Evolutionary conservation across 2,329 filamentous ascomycete species (phyloP), one percentile per base, ranked within the genome.

Genomic region (Sporothrix globosa): DNA sequence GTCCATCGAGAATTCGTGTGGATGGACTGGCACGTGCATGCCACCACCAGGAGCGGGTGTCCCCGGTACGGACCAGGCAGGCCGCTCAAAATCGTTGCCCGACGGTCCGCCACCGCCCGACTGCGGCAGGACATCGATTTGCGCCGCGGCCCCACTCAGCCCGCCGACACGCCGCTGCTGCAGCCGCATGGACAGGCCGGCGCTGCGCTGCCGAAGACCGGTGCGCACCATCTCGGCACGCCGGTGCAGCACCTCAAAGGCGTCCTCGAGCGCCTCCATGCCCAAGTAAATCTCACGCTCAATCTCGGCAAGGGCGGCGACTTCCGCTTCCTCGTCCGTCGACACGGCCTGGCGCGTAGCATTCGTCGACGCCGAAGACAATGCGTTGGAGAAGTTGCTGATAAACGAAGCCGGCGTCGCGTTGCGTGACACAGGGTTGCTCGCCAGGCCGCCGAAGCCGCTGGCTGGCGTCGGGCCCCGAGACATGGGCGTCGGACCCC

Each of bases 221-320:
- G 88, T 89, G 5, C 95, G 90, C 19, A 97, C 92, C 21, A 85
- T 80, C 81, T 97, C 93, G 1, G 95, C 95, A 76, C 90, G 91
- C 74, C 88, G 87, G 78, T 98, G 95, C n/a, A 98, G 84, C 39
- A 88, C 89, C 81, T 98, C 95, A 75, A 98, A 97, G 0, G 94
- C 93, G 77, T 97, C 93, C 80, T 98, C 95, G 30, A 98, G 86
- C 0, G 89, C 90, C 81, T 98, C 95, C 95, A 98, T 98, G 73
- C 94, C 92, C 46, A 89, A 86, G 80, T 95, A 97, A 71, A 98
- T 97, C 77, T 97, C 93, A 7, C 93, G 89, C 80, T 98, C 95
- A 52, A 97, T 90, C 80, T 97, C 95, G 9, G 93, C 93, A 6
- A 97, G 85, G 1, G 92, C 91, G 0, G 92, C 92, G 76, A 97